Evolutionary conservation across 1,139 yeast genomes (phyloP).

Genomic region (Candida albicans): DNA sequence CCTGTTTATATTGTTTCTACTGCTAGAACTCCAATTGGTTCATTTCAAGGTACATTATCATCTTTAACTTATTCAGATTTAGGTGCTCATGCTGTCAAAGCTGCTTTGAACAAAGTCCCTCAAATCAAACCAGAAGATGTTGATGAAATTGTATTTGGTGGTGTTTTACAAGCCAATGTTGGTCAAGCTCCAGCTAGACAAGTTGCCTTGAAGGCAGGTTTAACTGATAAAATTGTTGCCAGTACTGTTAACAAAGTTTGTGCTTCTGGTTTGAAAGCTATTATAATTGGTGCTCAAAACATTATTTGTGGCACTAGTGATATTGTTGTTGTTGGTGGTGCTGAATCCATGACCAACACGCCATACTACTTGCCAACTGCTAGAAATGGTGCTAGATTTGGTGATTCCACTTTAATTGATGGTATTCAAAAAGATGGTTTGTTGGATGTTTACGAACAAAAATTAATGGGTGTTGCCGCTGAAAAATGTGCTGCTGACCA

Average conservation of each 20-base stretch:
- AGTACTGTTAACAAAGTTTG: slow-evolving; percentile 95
- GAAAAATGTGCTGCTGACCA: slow-evolving; percentile 89
- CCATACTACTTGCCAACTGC: slow-evolving; percentile 91
- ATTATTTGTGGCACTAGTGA: slow-evolving; percentile 89
- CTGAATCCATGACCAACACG: slow-evolving; percentile 94
- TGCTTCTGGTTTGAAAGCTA: slow-evolving; percentile 93
- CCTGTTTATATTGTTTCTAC: slow-evolving; percentile 83
- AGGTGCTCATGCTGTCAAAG: slow-evolving; percentile 89
- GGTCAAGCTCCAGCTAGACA: slow-evolving; percentile 99
- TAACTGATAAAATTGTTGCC: slow-evolving; percentile 75
- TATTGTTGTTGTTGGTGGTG: slow-evolving; percentile 94
- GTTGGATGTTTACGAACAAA: slow-evolving; percentile 80
- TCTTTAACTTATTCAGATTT: slow-evolving; percentile 78
- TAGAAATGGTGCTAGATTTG: slow-evolving; percentile 86
- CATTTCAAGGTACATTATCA: slow-evolving; percentile 82
- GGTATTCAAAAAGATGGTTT: slow-evolving; percentile 92
- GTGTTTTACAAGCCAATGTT: slow-evolving; percentile 87
- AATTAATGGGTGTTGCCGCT: slow-evolving; percentile 95
- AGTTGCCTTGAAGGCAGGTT: slow-evolving; percentile 89
- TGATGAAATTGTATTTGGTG: slow-evolving; percentile 91
- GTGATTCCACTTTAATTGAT: slow-evolving; percentile 75
- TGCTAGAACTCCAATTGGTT: slow-evolving; percentile 94
- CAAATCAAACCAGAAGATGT: slow-evolving; percentile 74
- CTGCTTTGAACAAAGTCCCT: slow-evolving; percentile 83
- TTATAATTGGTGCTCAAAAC: slow-evolving; percentile 86